phyloP scores from a whole-genome alignment of 2,329 filamentous ascomycete genomes.

The Rhynchosporium graminicola region DNA sequence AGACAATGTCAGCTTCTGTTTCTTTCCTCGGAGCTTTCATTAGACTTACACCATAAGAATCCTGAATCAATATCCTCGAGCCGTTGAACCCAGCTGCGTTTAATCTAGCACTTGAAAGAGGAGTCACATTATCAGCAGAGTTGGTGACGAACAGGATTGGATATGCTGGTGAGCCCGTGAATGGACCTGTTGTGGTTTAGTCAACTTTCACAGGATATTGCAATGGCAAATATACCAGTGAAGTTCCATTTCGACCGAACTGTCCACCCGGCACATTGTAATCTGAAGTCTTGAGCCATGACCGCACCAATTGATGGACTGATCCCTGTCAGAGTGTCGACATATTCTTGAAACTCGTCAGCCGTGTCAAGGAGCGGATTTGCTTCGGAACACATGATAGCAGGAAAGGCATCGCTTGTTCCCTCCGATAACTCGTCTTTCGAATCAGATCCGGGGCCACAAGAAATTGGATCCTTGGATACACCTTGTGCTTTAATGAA shows the following conservation, averaged over 20 bases:
- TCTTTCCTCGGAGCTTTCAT: no score
- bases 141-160: slow-evolving; percentile 42
- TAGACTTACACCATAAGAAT: slow-evolving; percentile 47
- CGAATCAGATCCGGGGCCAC: neutral
- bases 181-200: slow-evolving; percentile 29
- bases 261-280: slow-evolving; percentile 37
- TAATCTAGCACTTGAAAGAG: slow-evolving; percentile 37
- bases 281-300: slow-evolving; percentile 1
- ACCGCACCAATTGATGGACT: neutral
- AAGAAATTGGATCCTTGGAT: slow-evolving; percentile 1
- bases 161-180: slow-evolving; percentile 37
- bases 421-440: neutral
- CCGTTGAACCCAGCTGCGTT: slow-evolving; percentile 44
- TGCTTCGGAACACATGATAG: slow-evolving; percentile 11
- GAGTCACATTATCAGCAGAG: slow-evolving; percentile 40
- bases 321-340: neutral
- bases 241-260: slow-evolving; percentile 35
- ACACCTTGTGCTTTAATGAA: slow-evolving; percentile 3
- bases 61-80: slow-evolving; percentile 50
- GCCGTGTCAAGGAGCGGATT: neutral
- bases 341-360: slow-evolving; percentile 12
- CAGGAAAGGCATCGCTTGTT: slow-evolving; percentile 1
- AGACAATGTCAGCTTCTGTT: neutral
- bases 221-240: slow-evolving; percentile 8
- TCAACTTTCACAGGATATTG: neutral